phyloP scores from a whole-genome alignment of 75 land plant species.

The Isoetes taiwanensis region DNA sequence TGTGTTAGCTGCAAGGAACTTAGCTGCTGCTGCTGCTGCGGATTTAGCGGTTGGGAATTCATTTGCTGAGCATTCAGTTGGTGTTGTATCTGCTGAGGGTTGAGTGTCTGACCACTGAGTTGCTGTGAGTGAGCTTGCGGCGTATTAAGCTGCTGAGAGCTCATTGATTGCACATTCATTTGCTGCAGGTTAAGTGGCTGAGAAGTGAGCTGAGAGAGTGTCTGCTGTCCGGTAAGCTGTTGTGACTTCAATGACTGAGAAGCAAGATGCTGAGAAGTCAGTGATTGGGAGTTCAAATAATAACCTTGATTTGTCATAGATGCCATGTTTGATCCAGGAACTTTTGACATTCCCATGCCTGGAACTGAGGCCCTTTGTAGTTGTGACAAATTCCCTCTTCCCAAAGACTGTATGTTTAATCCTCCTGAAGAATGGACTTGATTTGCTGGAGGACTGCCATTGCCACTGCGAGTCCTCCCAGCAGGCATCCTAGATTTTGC shows the following conservation, averaged over 20 bases:
- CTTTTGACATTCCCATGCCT: constrained; percentile 52
- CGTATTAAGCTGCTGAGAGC: constrained; percentile 12
- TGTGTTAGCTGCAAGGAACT: too few relatives aligned
- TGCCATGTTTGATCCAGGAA: constrained; percentile 14
- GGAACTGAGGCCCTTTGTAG: constrained; percentile 33
- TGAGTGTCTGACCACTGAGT: constrained; percentile 1
- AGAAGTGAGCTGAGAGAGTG: constrained; percentile 29
- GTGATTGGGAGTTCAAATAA: constrained; percentile 39
- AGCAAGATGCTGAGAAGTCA: constrained; percentile 22
- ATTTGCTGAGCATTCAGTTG: constrained; percentile 9
- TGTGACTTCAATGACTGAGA: constrained; percentile 26
- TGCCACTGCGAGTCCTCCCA: constrained; percentile 27
- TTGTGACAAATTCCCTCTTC: constrained; percentile 31
- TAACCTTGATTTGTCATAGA: constrained; percentile 24
- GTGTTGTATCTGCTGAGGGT: constrained; percentile 1
- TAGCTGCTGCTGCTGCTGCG: too few relatives aligned
- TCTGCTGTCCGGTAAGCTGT: constrained; percentile 28
- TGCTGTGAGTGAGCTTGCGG: constrained; percentile 16
- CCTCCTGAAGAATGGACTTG: constrained; percentile 44
- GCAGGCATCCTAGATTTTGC: constrained; percentile 12
- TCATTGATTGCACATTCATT: constrained; percentile 24
- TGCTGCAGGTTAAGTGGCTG: constrained; percentile 32
- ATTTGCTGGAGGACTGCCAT: constrained; percentile 32
- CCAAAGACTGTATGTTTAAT: constrained; percentile 38
- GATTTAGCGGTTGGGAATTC: constrained; percentile 10